Evolutionary conservation across 345 rosid species (phyloP), one percentile per base, ranked within the genome.

Genomic region (Acer negundo): DNA sequence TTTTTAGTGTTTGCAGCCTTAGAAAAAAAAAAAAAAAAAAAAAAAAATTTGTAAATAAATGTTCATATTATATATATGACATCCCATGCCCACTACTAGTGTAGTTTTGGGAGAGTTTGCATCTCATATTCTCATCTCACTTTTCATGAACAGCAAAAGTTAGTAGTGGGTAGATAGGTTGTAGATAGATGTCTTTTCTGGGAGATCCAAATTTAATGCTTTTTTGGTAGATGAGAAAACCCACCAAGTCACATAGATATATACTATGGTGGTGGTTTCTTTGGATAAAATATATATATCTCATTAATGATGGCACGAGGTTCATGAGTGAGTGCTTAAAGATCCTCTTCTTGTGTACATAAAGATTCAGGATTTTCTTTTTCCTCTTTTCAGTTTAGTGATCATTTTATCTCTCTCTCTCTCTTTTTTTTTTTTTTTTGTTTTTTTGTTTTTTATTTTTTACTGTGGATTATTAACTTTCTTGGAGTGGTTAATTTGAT

Each of bases 291-390:
- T 65, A 23, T 19, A 42, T 42, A 1, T 35, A 58, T 69, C 66
- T 69, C 66, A 69, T 77, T 53, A 80, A 78, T 64, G 78, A 53
- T 13, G 74, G 77, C 83, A 82, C 84, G 86, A 84, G 84, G 62
- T 72, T 80, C 86, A 84, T 82, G 76, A 78, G 69, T 72, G 77
- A 51, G 71, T 78, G 81, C 78, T 2, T 64, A 49, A 64, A 35
- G 11, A 65, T 51, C 78, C 38, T 31, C 16, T 22, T 64, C 16
- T 3, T 1, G 4, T 9, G 10, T 42, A 42, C 10, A 72, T 42
- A 16, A 17, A 42, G 53, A 23, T 15, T 42, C 23, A 17, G 58
- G 53, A 23, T 15, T 55, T 74, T 19, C 10, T 24, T 55, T 20
- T 35, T 17, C n/a, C 23, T 68, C 46, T 10, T 15, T 6, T 46